Evolutionary conservation across 1,284 basidiomycete species (phyloP).

Genomic region (Taiwanofungus camphoratus): DNA sequence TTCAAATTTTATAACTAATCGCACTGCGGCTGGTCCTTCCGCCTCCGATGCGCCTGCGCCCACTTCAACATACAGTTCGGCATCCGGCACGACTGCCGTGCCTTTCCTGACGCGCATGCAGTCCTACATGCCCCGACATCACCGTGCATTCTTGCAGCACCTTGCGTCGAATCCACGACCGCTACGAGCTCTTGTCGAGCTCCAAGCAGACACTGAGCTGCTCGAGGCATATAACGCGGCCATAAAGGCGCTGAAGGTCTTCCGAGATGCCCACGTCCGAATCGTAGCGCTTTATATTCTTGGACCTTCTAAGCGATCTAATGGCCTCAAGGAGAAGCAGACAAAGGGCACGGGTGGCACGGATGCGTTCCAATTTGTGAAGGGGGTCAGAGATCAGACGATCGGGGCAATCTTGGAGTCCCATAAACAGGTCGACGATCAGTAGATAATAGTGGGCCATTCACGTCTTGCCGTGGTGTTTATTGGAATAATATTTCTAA

Average conservation of each 20-base stretch:
- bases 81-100: conserved; percentile 21
- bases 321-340: conserved; percentile 13
- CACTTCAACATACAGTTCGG: conserved; percentile 14
- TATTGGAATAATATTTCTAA: no score
- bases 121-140: conserved; percentile 87
- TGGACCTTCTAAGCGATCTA: conserved; percentile 47
- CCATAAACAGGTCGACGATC: no score
- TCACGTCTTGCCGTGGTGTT: no score
- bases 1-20: conserved; percentile 26
- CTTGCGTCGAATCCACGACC: conserved; percentile 60
- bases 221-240: conserved; percentile 70
- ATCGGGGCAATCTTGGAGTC: conserved; percentile 34
- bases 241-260: conserved; percentile 68
- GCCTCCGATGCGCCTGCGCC: conserved; percentile 6
- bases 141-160: conserved; percentile 84
- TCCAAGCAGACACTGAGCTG: conserved; percentile 28
- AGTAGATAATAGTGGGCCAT: no score
- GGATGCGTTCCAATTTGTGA: conserved; percentile 75
- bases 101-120: conserved; percentile 80
- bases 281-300: conserved; percentile 85
- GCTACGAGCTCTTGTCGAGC: conserved; percentile 47
- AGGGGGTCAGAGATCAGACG: conserved; percentile 76
- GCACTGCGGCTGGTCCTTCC: conserved; percentile 20
- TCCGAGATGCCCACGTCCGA: conserved; percentile 85
- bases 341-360: conserved; percentile 86